Evolutionary conservation across 2,329 filamentous ascomycete genomes (phyloP).

Genomic region (Aspergillus sp.): DNA sequence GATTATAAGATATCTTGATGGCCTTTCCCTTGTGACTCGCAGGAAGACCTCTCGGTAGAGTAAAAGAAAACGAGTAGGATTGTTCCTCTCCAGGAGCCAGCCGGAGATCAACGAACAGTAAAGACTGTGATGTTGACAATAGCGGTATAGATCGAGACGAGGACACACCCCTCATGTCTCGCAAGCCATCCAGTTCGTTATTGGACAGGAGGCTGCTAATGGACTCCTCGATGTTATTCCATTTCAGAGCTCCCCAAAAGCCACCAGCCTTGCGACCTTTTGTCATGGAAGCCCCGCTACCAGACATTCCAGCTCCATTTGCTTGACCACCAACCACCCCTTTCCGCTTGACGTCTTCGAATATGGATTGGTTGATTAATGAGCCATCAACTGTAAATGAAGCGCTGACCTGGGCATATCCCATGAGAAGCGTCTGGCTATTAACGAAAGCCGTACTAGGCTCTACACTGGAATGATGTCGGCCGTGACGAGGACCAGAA

Average conservation of each 20-base stretch:
- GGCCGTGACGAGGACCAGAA: slow-evolving; percentile 33
- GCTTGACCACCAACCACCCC: slow-evolving; percentile 79
- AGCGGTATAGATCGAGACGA: slow-evolving; percentile 84
- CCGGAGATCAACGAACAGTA: slow-evolving; percentile 89
- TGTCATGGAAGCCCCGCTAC: slow-evolving; percentile 47
- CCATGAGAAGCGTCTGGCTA: slow-evolving; percentile 87
- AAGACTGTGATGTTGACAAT: slow-evolving; percentile 90
- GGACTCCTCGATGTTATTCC: slow-evolving; percentile 82
- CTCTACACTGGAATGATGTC: slow-evolving; percentile 43
- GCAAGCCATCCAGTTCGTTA: slow-evolving; percentile 85
- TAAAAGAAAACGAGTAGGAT: slow-evolving; percentile 82
- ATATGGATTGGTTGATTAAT: slow-evolving; percentile 79
- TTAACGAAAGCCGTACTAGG: slow-evolving; percentile 15
- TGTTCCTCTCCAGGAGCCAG: slow-evolving; percentile 84
- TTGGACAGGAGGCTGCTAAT: slow-evolving; percentile 82
- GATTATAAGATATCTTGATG: slow-evolving; percentile 87
- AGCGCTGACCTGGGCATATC: slow-evolving; percentile 88
- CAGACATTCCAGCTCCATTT: slow-evolving; percentile 68
- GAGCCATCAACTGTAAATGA: slow-evolving; percentile 90
- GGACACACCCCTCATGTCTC: slow-evolving; percentile 85
- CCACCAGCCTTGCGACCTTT: slow-evolving; percentile 63
- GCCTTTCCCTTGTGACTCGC: slow-evolving; percentile 87
- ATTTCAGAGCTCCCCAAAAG: slow-evolving; percentile 78
- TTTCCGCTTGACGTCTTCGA: slow-evolving; percentile 94
- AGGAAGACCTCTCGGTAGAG: slow-evolving; percentile 80